These are phyloP conservation scores for Metrosideros polymorpha DNA, from an alignment of 441 rosid species.

Conservation along the genomic window DNA sequence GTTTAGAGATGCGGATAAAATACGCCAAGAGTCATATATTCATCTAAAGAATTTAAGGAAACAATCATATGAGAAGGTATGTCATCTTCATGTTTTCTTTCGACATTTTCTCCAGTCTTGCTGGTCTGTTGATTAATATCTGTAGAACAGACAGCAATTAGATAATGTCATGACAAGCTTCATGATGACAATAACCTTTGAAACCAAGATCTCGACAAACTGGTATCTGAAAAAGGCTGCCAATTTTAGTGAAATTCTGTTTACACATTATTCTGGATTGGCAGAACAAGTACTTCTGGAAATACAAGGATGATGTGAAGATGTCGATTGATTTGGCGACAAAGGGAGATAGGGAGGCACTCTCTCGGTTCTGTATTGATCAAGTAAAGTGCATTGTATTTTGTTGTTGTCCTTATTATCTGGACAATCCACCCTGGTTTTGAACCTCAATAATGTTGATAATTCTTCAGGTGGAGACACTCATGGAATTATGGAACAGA, in stretches of 20 bases:
- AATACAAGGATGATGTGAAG: constrained; percentile 53
- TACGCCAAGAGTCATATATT: constrained; percentile 61
- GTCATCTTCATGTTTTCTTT: background rate
- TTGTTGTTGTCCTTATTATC: background rate
- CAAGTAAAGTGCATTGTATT: constrained; percentile 34
- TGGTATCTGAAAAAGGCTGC: background rate
- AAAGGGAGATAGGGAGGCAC: constrained; percentile 45
- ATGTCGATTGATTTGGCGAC: constrained; percentile 48
- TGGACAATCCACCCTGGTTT: background rate
- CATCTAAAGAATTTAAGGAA: constrained; percentile 46
- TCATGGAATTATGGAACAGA: constrained; percentile 64
- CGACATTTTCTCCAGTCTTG: background rate
- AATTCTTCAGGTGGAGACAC: constrained; percentile 48
- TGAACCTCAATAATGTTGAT: constrained; percentile 7
- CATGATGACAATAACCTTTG: background rate
- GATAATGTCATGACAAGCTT: background rate
- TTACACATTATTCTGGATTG: constrained; percentile 1
- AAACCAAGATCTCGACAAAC: background rate
- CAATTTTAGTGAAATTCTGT: background rate
- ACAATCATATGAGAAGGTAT: constrained; percentile 58
- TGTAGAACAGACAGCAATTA: background rate
- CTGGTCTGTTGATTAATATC: background rate
- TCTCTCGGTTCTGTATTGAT: constrained; percentile 47
- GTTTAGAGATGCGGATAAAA: constrained; percentile 52
- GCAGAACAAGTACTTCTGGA: constrained; percentile 51